phyloP scores from a whole-genome alignment of 257 asterid genomes.

The Solanum pennellii region DNA sequence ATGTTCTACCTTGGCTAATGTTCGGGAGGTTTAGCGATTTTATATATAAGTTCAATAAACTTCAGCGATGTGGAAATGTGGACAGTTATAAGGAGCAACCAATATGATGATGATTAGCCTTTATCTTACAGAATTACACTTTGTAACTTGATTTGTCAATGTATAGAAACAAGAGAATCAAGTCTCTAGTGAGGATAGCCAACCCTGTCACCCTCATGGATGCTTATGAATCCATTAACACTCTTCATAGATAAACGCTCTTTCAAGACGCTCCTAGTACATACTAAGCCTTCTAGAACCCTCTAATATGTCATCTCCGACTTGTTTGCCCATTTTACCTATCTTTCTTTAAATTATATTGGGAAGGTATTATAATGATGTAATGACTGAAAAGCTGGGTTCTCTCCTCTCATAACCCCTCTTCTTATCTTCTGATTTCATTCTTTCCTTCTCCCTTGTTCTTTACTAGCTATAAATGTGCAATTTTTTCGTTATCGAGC shows the following conservation, averaged over 20 bases:
- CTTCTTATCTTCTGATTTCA: neutral
- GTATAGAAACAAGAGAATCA: neutral
- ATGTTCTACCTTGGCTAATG: neutral
- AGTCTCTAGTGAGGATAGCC: neutral
- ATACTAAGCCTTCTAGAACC: neutral
- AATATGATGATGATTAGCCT: neutral
- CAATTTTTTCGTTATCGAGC: neutral
- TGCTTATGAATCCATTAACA: neutral
- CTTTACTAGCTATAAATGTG: neutral
- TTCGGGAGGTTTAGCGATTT: neutral
- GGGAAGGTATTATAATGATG: neutral
- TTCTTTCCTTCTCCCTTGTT: neutral
- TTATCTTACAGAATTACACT: neutral
- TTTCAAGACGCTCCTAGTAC: neutral
- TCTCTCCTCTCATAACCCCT: neutral
- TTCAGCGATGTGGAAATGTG: neutral
- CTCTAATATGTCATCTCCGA: neutral
- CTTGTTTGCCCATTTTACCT: neutral
- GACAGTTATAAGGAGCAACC: neutral
- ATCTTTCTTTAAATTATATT: neutral
- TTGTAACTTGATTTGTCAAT: neutral
- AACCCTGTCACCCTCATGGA: neutral
- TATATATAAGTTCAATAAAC: neutral
- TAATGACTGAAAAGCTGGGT: neutral
- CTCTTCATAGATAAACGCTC: neutral